Base-by-base conservation (phyloP, 805 yeast species). In the Ogataea neopini region DNA sequence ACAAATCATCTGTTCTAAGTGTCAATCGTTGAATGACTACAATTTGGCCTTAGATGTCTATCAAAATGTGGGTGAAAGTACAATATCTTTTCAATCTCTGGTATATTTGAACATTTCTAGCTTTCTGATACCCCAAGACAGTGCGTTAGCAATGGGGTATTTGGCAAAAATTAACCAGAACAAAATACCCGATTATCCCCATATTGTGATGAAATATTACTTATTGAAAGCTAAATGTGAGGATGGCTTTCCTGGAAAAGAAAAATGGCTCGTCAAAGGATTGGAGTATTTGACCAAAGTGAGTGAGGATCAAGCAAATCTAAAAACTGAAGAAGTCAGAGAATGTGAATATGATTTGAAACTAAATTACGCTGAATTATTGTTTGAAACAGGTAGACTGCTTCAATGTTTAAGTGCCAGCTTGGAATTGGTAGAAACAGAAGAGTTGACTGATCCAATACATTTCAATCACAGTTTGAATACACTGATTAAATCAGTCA, bases 131-230 rank as follows among this genome's bases (percentile, higher is more conserved):
- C 38, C 41, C 15, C 10, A 36, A 9, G 47, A 51, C 17, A 29
- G 36, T n/a, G 33, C 40, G 6, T 35, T 36, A 1, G 42, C 52
- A 7, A 17, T 40, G 6, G 38, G 43, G 3, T 40, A 44, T 10
- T 39, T 57, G 17, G 17, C 23, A 4, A 50, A 54, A 33, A 49
- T 55, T 1, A 57, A 55, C 34, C 57, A 51, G 3, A 22, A 48
- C 17, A 55, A 55, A 25, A 37, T 57, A 4, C 34, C 37, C 11
- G 19, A 36, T 6, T 40, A 45, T 6, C 56, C 61, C 1, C 18
- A 39, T 5, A 34, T 38, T 9, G 37, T 43, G 2, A 34, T 50
- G 3, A 40, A 44, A n/a, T 55, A 51, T 29, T 42, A 55, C 35
- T 15, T 55, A 5, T 40, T 53, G 26, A 45, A 45, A 11, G 22